A percentile compares a stretch with the other conserved stretches of the same genome.
Evolutionary conservation across 2,329 filamentous ascomycete species (phyloP).

Genomic region (Coniochaeta pulveracea): DNA sequence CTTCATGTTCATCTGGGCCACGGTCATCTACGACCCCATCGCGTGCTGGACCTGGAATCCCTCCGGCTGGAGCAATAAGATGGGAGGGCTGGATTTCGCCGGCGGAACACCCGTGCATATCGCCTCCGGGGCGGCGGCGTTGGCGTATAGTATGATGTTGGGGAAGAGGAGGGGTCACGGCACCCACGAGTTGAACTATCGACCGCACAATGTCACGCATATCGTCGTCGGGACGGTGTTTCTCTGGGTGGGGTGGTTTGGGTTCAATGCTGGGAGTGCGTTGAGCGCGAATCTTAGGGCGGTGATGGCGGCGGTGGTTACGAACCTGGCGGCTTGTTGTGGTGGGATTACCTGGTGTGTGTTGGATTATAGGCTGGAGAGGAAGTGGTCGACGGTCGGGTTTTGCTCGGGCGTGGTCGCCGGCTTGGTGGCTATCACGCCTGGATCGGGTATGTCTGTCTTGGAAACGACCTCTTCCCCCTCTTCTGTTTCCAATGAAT

Average conservation of each 20-base stretch:
- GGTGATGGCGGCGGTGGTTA: slow-evolving; percentile 77
- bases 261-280: slow-evolving; percentile 83
- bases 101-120: slow-evolving; percentile 89
- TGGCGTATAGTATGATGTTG: slow-evolving; percentile 86
- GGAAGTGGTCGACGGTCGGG: slow-evolving; percentile 86
- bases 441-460: slow-evolving; percentile 61
- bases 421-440: slow-evolving; percentile 79
- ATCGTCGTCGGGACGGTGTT: slow-evolving; percentile 90
- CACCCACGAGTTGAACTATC: slow-evolving; percentile 81
- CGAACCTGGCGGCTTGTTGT: slow-evolving; percentile 73
- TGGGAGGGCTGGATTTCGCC: slow-evolving; percentile 81
- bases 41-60: slow-evolving; percentile 95
- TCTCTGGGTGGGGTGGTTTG: slow-evolving; percentile 92
- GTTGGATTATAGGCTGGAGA: slow-evolving; percentile 77
- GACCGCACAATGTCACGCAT: slow-evolving; percentile 86
- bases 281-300: slow-evolving; percentile 72
- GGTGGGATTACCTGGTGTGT: slow-evolving; percentile 85
- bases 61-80: slow-evolving; percentile 64
- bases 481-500: neutral
- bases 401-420: slow-evolving; percentile 88
- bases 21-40: slow-evolving; percentile 82
- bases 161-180: slow-evolving; percentile 77
- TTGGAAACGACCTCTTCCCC: neutral
- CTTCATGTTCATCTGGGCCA: slow-evolving; percentile 91
- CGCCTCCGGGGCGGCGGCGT: slow-evolving; percentile 67